Evolutionary conservation across 164 flowering plant species (phyloP).

Genomic region (Saururus chinensis): DNA sequence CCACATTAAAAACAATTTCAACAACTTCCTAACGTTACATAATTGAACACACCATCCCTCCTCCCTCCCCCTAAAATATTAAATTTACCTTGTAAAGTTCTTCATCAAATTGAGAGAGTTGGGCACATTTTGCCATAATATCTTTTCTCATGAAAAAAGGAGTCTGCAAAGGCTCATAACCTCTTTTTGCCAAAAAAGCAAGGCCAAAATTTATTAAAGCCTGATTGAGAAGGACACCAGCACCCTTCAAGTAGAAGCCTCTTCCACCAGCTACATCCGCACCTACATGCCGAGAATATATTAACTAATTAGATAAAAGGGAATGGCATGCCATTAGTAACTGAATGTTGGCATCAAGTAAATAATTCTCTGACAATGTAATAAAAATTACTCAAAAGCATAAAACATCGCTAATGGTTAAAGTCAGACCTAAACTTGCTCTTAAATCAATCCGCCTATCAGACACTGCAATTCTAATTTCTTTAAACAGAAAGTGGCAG

Average conservation of each 20-base stretch:
- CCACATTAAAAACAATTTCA: too few species aligned
- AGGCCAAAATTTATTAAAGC: conserved; percentile 80
- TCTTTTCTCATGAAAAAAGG: conserved; percentile 97
- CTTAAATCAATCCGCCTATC: background rate
- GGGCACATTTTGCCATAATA: conserved; percentile 94
- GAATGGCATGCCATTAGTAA: too few species aligned
- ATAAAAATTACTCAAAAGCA: too few species aligned
- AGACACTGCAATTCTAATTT: background rate
- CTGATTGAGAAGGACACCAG: conserved; percentile 82
- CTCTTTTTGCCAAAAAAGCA: conserved; percentile 54
- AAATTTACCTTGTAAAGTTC: conserved; percentile 86
- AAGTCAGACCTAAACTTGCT: background rate
- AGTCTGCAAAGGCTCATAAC: conserved; percentile 58
- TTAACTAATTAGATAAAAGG: too few species aligned
- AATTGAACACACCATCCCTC: too few species aligned
- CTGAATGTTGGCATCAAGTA: too few species aligned
- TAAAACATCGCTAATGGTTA: too few species aligned
- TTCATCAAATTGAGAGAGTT: conserved; percentile 94
- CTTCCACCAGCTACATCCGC: conserved; percentile 92
- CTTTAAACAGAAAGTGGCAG: background rate
- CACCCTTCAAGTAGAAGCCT: conserved; percentile 86
- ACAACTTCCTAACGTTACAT: too few species aligned
- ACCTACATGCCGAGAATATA: conserved; percentile 26
- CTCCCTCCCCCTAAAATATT: background rate
- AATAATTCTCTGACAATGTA: too few species aligned